Percentiles rank a stretch among this genome's conserved stretches.
Conservation (phyloP, 768 basidiomycete species). For the Tricholoma sp. region DNA sequence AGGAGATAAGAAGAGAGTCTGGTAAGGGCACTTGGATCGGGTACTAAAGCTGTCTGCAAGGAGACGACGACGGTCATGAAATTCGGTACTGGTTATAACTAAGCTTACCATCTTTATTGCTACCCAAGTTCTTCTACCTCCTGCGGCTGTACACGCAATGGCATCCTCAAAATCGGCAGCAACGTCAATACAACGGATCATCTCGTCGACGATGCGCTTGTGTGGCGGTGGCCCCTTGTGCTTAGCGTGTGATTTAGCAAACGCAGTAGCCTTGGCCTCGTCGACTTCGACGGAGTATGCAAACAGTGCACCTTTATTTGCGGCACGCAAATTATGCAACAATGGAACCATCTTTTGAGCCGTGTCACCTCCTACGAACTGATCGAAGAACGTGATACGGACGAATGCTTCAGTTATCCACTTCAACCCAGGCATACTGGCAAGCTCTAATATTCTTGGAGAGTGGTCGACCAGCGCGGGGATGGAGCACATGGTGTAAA, state of each 20-base stretch:
- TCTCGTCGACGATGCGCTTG: constrained; percentile 69
- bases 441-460: constrained; percentile 55
- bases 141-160: constrained; percentile 16
- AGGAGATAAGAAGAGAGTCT: constrained; percentile 58
- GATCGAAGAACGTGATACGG: constrained; percentile 78
- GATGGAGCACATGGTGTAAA: constrained; percentile 77
- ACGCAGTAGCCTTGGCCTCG: constrained; percentile 41
- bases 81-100: neutral
- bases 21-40: constrained; percentile 53
- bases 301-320: constrained; percentile 73
- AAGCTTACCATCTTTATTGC: constrained; percentile 73
- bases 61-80: neutral
- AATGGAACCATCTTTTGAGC: constrained; percentile 63
- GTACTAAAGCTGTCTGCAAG: constrained; percentile 61
- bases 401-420: constrained; percentile 65
- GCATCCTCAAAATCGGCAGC: constrained; percentile 76
- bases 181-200: constrained; percentile 68
- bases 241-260: constrained; percentile 9
- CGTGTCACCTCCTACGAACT: constrained; percentile 91
- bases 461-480: constrained; percentile 73
- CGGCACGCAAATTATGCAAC: constrained; percentile 53
- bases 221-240: constrained; percentile 33
- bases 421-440: constrained; percentile 53
- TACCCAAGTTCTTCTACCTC: constrained; percentile 68
- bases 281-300: constrained; percentile 87